These are phyloP conservation scores for Fusarium marasasianum DNA, from an alignment of 2,329 filamentous ascomycete species.

Conservation along the genomic window DNA sequence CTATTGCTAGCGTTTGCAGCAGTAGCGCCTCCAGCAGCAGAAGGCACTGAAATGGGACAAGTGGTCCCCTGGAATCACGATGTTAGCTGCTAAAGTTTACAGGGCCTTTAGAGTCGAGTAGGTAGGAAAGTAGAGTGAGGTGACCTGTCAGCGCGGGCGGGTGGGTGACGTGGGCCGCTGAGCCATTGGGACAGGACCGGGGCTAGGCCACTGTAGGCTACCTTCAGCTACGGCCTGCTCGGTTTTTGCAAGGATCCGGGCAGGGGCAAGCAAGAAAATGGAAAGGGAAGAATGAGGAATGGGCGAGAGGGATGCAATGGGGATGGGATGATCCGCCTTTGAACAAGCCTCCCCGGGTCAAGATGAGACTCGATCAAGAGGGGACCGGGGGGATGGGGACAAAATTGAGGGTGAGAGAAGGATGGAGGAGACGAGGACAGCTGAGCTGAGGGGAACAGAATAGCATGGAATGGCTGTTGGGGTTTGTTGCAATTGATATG, in stretches of 20 bases:
- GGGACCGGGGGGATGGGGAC: not conserved
- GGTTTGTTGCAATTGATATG: not conserved
- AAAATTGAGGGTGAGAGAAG: conserved; percentile 19
- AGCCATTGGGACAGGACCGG: conserved; percentile 26
- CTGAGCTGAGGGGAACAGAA: not conserved
- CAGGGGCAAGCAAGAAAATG: conserved; percentile 20
- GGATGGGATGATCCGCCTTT: conserved; percentile 27
- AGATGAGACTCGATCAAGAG: conserved; percentile 35
- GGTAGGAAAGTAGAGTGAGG: not conserved
- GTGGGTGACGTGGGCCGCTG: conserved; percentile 43
- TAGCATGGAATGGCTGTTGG: not conserved
- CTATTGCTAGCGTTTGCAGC: conserved; percentile 17
- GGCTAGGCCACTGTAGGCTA: not conserved
- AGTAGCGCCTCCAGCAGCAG: conserved; percentile 6
- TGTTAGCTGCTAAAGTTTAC: conserved; percentile 20
- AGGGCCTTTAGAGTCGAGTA: not conserved
- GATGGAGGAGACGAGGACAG: not conserved
- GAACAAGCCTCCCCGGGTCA: conserved; percentile 25
- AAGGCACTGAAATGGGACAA: conserved; percentile 11
- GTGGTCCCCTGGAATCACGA: conserved; percentile 22
- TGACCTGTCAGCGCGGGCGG: conserved; percentile 39
- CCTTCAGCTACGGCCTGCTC: not conserved
- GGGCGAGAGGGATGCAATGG: not conserved
- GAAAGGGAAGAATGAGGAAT: not conserved
- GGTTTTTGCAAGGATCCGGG: conserved; percentile 21